These are phyloP conservation scores for Cladophialophora yegresii DNA, from an alignment of 2,329 filamentous ascomycete species.

Conservation along the genomic window DNA sequence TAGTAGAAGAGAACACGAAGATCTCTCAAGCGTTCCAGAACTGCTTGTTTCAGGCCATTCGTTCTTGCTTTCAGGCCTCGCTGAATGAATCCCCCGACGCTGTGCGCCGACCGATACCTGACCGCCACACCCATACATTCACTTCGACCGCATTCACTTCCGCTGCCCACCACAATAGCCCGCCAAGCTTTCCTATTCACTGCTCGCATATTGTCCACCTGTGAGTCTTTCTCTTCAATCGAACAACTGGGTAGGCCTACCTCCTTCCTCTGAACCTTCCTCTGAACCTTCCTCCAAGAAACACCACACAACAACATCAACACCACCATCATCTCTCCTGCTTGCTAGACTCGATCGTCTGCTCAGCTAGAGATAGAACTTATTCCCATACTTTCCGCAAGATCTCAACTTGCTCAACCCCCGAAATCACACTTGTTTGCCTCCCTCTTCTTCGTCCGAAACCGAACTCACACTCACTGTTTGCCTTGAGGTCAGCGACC, in stretches of 20 bases:
- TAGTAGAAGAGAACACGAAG: not conserved
- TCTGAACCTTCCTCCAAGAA: not conserved
- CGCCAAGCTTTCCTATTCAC: not conserved
- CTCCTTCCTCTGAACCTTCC: not conserved
- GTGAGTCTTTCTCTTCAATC: not conserved
- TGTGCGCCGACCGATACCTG: not conserved
- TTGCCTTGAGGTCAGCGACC: not conserved
- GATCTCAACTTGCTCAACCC: not conserved
- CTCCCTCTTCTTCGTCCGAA: not conserved
- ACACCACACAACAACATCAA: not conserved
- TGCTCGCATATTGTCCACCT: not conserved
- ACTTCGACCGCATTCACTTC: not conserved
- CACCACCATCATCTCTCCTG: not conserved
- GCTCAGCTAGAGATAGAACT: not conserved
- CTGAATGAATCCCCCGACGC: not conserved
- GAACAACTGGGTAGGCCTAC: not conserved
- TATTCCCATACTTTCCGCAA: not conserved
- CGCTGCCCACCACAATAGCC: not conserved
- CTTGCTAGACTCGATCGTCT: not conserved
- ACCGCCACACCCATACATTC: not conserved
- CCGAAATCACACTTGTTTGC: not conserved
- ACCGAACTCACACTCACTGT: not conserved
- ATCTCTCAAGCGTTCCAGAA: not conserved
- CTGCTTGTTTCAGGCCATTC: not conserved
- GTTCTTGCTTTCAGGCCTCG: not conserved